Conservation (phyloP, 176 grass and related monocot genomes). For the Chrysopogon serrulatus region DNA sequence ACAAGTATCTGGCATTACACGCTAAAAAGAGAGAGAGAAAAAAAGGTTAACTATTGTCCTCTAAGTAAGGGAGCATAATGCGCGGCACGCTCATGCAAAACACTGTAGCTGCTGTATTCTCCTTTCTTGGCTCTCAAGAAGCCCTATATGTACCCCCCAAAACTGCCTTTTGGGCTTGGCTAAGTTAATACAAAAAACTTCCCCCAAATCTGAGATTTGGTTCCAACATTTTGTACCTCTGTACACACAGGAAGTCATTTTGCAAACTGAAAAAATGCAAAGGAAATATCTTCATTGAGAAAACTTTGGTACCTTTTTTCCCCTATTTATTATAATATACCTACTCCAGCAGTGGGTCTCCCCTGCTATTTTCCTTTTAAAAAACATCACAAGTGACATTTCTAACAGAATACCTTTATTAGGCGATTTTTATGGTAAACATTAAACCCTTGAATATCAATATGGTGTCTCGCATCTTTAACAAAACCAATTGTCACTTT, state of each 20-base stretch:
- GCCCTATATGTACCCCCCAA: no score
- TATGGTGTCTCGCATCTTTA: conserved; percentile 90
- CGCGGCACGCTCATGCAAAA: background rate
- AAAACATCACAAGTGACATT: background rate
- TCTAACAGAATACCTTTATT: conserved; percentile 63
- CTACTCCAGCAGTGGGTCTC: background rate
- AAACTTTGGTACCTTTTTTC: background rate
- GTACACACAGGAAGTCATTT: background rate
- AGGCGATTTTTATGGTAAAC: conserved; percentile 96
- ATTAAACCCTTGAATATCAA: conserved; percentile 93
- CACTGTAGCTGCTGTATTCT: background rate
- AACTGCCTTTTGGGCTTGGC: no score
- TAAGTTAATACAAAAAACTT: no score
- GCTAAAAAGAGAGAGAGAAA: background rate
- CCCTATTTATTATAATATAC: background rate
- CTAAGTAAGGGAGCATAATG: background rate
- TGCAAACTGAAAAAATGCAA: background rate
- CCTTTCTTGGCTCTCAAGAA: no score
- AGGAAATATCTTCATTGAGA: background rate
- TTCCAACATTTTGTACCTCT: background rate
- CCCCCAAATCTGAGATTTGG: no score
- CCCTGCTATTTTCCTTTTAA: background rate
- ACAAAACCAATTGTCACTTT: conserved; percentile 89
- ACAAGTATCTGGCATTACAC: background rate
- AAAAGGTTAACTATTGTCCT: background rate